These are phyloP conservation scores for Suillus bovinus DNA, from an alignment of 768 basidiomycete genomes.

Conservation along the genomic window DNA sequence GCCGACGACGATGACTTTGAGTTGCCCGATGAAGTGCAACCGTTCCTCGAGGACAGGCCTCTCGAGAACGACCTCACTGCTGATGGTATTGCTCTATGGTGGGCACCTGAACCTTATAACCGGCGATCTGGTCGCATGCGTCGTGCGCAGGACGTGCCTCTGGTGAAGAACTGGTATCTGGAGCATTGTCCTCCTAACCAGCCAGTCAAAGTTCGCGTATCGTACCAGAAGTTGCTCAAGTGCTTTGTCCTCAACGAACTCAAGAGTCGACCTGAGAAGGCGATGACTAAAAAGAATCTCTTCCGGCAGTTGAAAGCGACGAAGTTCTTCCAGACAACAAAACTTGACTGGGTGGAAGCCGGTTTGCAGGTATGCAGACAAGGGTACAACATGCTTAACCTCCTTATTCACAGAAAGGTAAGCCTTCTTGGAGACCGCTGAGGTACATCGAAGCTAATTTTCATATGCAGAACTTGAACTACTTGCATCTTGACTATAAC, in stretches of 20 bases:
- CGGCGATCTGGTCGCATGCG: slow-evolving; percentile 91
- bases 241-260: slow-evolving; percentile 95
- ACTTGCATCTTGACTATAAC: slow-evolving; percentile 96
- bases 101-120: slow-evolving; percentile 96
- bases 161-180: slow-evolving; percentile 98
- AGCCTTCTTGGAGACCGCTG: slow-evolving; percentile 6
- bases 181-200: slow-evolving; percentile 98
- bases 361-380: slow-evolving; percentile 98
- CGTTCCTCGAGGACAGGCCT: slow-evolving; percentile 79
- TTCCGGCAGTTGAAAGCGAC: slow-evolving; percentile 97
- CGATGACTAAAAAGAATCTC: slow-evolving; percentile 97
- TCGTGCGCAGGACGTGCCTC: slow-evolving; percentile 91
- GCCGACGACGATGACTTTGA: slow-evolving; percentile 87
- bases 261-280: slow-evolving; percentile 85
- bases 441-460: slow-evolving; percentile 1
- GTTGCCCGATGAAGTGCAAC: slow-evolving; percentile 72
- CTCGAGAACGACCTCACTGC: slow-evolving; percentile 91
- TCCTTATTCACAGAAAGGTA: slow-evolving; percentile 97
- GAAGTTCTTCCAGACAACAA: slow-evolving; percentile 99
- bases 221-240: slow-evolving; percentile 97
- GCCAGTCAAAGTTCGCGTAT: slow-evolving; percentile 97
- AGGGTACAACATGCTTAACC: slow-evolving; percentile 99
- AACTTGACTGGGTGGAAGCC: slow-evolving; percentile 98
- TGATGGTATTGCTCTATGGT: slow-evolving; percentile 97
- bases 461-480: slow-evolving; percentile 72